Conservation (phyloP, 441 rosid species). For the Mallotus repandus region DNA sequence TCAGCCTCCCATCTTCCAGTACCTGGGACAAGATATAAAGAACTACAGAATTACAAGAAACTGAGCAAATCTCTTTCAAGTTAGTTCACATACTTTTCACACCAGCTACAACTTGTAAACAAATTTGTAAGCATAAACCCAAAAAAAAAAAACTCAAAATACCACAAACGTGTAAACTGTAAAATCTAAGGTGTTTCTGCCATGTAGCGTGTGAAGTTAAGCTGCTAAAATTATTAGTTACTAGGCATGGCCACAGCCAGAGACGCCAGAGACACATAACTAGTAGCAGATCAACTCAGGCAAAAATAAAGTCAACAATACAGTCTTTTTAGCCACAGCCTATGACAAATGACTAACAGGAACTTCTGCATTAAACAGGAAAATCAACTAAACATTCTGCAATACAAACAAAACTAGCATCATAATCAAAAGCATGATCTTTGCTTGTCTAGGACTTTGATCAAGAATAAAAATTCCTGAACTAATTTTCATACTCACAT, state of each 20-base stretch:
- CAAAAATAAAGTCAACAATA: neutral
- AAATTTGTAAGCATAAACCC: conserved; percentile 4
- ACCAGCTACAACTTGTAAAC: neutral
- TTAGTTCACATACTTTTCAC: neutral
- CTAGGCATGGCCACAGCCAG: neutral
- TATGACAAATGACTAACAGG: neutral
- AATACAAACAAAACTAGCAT: neutral
- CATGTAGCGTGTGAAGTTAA: neutral
- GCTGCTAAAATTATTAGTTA: neutral
- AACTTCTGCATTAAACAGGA: neutral
- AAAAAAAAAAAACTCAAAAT: conserved; percentile 15
- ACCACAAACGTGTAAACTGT: neutral
- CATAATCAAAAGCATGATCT: neutral
- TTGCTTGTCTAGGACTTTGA: neutral
- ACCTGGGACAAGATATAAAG: conserved; percentile 44
- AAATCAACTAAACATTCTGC: conserved; percentile 2
- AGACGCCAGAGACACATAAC: neutral
- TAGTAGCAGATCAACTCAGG: too few relatives aligned
- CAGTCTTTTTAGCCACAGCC: neutral
- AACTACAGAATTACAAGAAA: conserved; percentile 14
- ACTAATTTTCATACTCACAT: neutral
- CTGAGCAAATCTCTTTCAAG: conserved; percentile 15
- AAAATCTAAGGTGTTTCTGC: neutral
- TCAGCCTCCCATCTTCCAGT: conserved; percentile 52
- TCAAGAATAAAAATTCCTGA: neutral